A percentile compares a stretch with the other conserved stretches of the same genome.
Evolutionary conservation across 1,139 yeast species (phyloP).

Genomic region (Yamadazyma aaseri): DNA sequence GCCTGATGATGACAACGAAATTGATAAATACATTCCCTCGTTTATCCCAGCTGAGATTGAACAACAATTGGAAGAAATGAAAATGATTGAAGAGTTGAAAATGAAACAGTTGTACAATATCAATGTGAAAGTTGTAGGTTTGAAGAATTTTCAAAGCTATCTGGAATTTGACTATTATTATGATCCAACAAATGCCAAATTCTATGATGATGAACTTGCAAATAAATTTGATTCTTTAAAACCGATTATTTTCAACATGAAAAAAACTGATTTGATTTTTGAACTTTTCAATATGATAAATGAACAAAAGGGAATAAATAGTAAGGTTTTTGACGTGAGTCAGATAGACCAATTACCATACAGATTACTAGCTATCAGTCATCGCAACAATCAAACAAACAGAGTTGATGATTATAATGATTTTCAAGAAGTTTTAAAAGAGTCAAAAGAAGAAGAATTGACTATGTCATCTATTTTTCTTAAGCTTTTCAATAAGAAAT

Average conservation of each 20-base stretch:
- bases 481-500: constrained; percentile 38
- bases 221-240: constrained; percentile 17
- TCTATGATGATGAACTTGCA: constrained; percentile 43
- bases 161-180: constrained; percentile 80
- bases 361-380: constrained; percentile 64
- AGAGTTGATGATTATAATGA: constrained; percentile 60
- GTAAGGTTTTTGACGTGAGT: constrained; percentile 20
- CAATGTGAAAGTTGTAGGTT: constrained; percentile 55
- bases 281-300: constrained; percentile 54
- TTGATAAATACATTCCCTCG: constrained; percentile 54
- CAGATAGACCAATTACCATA: constrained; percentile 35
- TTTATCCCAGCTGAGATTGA: constrained; percentile 69
- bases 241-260: constrained; percentile 53
- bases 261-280: constrained; percentile 55
- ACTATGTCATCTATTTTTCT: constrained; percentile 40
- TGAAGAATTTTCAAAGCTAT: constrained; percentile 52
- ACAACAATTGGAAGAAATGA: constrained; percentile 62
- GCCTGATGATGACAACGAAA: constrained; percentile 47
- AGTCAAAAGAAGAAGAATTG: constrained; percentile 8
- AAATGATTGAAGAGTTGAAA: constrained; percentile 55
- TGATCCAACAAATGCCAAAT: constrained; percentile 45
- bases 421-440: constrained; percentile 20
- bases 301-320: constrained; percentile 15
- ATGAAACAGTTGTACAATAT: constrained; percentile 81
- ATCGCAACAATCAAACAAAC: constrained; percentile 71